Conservation (phyloP, 306 rosid species). For the Castanopsis chinensis region DNA sequence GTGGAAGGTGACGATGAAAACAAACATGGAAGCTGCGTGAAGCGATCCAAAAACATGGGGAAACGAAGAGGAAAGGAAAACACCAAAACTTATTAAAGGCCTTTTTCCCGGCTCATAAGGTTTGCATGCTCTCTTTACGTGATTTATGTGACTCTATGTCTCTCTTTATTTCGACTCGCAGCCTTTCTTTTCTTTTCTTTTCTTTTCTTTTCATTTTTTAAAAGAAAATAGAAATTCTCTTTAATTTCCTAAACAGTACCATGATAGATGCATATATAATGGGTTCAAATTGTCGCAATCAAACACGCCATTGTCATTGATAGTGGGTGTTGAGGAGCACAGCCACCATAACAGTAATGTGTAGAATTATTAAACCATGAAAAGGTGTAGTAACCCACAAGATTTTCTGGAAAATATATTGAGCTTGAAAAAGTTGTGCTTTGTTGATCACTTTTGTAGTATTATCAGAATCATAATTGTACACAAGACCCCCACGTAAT, state of each 20-base stretch:
- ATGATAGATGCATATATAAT: background rate
- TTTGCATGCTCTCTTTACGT: background rate
- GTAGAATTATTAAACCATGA: background rate
- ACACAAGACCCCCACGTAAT: background rate
- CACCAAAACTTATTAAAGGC: background rate
- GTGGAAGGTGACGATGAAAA: background rate
- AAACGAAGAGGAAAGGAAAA: background rate
- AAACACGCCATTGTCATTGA: background rate
- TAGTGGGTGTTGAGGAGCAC: background rate
- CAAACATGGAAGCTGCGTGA: background rate
- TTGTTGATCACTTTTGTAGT: background rate
- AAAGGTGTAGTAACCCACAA: conserved; percentile 1
- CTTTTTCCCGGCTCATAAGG: background rate
- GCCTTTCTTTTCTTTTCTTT: background rate
- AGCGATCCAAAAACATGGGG: background rate
- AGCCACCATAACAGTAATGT: background rate
- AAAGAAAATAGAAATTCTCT: background rate
- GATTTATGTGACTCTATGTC: background rate
- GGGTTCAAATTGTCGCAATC: background rate
- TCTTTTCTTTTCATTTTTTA: background rate
- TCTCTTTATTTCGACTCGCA: background rate
- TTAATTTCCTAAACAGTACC: background rate
- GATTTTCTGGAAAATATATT: background rate
- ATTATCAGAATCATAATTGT: background rate
- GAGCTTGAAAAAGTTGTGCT: background rate